Conservation (phyloP, 2,329 filamentous ascomycete genomes). For the Penicillium sp. region DNA sequence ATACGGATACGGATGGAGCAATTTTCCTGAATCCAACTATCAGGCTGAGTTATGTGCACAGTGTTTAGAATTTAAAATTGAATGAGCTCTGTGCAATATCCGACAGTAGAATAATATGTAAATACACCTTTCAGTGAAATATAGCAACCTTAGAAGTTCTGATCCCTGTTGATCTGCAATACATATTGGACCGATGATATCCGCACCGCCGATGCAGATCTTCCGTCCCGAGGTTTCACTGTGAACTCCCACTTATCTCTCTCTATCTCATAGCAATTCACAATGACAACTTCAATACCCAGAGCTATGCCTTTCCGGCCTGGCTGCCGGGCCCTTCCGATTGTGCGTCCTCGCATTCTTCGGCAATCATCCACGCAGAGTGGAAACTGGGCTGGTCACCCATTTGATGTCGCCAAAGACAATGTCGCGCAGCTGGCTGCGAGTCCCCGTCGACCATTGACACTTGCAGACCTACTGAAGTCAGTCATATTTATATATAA, state of each 20-base stretch:
- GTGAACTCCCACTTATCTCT: conserved; percentile 9
- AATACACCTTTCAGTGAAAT: background rate
- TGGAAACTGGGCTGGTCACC: conserved; percentile 43
- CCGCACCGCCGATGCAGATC: conserved; percentile 14
- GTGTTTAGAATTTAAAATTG: background rate
- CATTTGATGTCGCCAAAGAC: conserved; percentile 61
- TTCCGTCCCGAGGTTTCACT: conserved; percentile 9
- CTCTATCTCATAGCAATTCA: conserved; percentile 1
- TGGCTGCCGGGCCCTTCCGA: background rate
- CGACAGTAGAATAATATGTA: background rate
- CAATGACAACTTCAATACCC: conserved; percentile 10
- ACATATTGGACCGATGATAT: conserved; percentile 15
- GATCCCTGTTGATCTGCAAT: background rate
- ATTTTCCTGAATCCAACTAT: background rate
- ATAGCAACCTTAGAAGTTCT: background rate
- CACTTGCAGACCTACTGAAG: conserved; percentile 85
- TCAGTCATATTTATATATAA: conserved; percentile 41
- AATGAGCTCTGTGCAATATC: background rate
- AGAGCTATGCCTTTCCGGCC: conserved; percentile 8
- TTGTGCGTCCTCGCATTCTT: background rate
- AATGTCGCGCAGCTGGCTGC: conserved; percentile 77
- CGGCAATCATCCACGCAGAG: conserved; percentile 21
- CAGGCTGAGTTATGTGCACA: background rate
- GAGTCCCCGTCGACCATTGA: conserved; percentile 75
- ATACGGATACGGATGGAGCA: conserved; percentile 3